Evolutionary conservation across 148 eudicot species (phyloP).

Genomic region (Rhododendron mucronatum): DNA sequence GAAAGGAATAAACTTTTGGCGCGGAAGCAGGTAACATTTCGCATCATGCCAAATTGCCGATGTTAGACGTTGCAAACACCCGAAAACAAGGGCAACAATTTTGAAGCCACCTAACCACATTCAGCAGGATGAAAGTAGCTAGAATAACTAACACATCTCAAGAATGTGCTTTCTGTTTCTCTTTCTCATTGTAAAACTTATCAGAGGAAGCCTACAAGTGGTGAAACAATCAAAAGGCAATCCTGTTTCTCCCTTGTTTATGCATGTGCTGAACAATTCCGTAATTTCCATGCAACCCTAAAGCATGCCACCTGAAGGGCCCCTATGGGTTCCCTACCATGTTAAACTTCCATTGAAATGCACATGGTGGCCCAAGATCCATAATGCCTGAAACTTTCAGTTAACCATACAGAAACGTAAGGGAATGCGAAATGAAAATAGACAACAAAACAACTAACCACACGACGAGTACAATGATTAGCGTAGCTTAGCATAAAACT

Average conservation of each 20-base stretch:
- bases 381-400: background rate
- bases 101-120: background rate
- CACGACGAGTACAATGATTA: background rate
- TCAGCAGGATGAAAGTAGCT: background rate
- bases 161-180: background rate
- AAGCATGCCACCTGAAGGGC: background rate
- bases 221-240: background rate
- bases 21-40: too few relatives aligned
- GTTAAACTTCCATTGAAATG: slow-evolving; percentile 1
- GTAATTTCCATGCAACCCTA: background rate
- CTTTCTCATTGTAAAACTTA: background rate
- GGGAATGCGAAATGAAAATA: background rate
- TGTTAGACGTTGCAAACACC: background rate
- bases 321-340: background rate
- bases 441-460: background rate
- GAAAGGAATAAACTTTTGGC: background rate
- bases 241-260: background rate
- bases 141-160: background rate
- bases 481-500: background rate
- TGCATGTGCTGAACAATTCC: background rate
- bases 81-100: background rate
- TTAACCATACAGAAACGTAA: background rate
- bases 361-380: slow-evolving; percentile 7
- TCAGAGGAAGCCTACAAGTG: background rate
- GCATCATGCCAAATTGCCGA: background rate